These are phyloP conservation scores for Arthromyces matolae DNA, from an alignment of 768 basidiomycete genomes.

Conservation along the genomic window DNA sequence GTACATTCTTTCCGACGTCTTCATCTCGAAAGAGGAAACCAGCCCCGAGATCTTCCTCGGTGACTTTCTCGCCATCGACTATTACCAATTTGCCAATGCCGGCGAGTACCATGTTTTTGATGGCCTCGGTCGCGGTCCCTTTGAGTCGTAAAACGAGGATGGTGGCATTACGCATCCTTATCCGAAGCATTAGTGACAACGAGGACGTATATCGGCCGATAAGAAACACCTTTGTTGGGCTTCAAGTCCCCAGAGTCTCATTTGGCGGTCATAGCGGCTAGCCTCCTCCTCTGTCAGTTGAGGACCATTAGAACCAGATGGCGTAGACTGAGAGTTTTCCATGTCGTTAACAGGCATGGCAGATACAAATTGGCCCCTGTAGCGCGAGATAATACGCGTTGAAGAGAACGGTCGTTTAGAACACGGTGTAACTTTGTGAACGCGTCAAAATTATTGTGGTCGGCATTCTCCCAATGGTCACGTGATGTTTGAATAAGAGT, in stretches of 20 bases:
- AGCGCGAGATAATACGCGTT: neutral
- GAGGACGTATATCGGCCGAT: slow-evolving; percentile 8
- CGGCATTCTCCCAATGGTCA: neutral
- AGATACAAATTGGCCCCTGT: neutral
- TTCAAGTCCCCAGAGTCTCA: slow-evolving; percentile 96
- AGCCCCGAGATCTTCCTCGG: slow-evolving; percentile 82
- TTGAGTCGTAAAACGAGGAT: slow-evolving; percentile 77
- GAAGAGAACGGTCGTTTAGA: too few relatives aligned
- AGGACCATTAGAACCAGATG: slow-evolving; percentile 6
- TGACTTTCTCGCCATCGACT: slow-evolving; percentile 72
- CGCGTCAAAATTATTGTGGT: neutral
- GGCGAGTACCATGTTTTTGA: slow-evolving; percentile 97
- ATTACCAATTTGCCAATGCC: slow-evolving; percentile 90
- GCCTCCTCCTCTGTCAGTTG: slow-evolving; percentile 61
- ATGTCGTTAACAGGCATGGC: slow-evolving; percentile 6
- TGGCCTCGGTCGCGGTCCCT: slow-evolving; percentile 87
- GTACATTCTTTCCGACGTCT: slow-evolving; percentile 82
- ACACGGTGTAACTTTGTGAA: neutral
- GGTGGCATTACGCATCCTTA: slow-evolving; percentile 93
- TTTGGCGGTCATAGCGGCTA: slow-evolving; percentile 93
- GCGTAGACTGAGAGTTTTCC: slow-evolving; percentile 6
- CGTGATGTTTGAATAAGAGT: too few relatives aligned
- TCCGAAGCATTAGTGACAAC: slow-evolving; percentile 19
- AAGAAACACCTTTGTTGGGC: slow-evolving; percentile 77
- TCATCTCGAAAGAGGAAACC: slow-evolving; percentile 94